phyloP scores from a whole-genome alignment of 129 eudicot genomes.

The Artemisia tridentata region DNA sequence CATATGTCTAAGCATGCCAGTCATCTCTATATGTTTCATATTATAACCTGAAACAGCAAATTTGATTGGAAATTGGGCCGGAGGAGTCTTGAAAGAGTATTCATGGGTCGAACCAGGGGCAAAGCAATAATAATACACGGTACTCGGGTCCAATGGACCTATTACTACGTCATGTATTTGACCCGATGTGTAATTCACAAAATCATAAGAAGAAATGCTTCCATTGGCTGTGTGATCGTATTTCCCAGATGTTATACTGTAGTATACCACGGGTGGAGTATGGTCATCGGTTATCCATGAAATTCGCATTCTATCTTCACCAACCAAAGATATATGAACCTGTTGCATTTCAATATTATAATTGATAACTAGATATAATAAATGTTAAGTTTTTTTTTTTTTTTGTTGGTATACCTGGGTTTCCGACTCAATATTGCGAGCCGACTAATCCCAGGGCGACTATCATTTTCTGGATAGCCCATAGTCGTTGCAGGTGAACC shows the following conservation, averaged over 20 bases:
- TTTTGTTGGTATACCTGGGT: too few species aligned
- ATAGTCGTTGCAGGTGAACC: too few species aligned
- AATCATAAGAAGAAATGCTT: constrained; percentile 38
- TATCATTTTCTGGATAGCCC: too few species aligned
- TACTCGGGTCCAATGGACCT: constrained; percentile 55
- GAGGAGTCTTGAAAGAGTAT: constrained; percentile 63
- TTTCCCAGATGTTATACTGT: constrained; percentile 48
- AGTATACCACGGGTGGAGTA: constrained; percentile 47
- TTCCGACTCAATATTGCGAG: too few species aligned
- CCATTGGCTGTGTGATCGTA: constrained; percentile 39
- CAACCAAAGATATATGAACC: constrained; percentile 66
- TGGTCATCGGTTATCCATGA: constrained; percentile 55
- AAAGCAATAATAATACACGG: constrained; percentile 55
- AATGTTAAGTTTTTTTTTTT: too few species aligned
- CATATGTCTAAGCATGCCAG: neutral
- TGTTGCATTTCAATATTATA: constrained; percentile 5
- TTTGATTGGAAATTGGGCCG: constrained; percentile 51
- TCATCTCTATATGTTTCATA: neutral
- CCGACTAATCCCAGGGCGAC: too few species aligned
- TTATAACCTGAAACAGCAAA: constrained; percentile 50
- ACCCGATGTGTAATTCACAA: constrained; percentile 43
- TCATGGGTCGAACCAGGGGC: constrained; percentile 38
- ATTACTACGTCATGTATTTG: constrained; percentile 53
- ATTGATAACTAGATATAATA: too few species aligned
- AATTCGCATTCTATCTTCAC: constrained; percentile 52